Base-by-base conservation (phyloP, 2,329 filamentous ascomycete genomes). In the Paecilomyces variotii region DNA sequence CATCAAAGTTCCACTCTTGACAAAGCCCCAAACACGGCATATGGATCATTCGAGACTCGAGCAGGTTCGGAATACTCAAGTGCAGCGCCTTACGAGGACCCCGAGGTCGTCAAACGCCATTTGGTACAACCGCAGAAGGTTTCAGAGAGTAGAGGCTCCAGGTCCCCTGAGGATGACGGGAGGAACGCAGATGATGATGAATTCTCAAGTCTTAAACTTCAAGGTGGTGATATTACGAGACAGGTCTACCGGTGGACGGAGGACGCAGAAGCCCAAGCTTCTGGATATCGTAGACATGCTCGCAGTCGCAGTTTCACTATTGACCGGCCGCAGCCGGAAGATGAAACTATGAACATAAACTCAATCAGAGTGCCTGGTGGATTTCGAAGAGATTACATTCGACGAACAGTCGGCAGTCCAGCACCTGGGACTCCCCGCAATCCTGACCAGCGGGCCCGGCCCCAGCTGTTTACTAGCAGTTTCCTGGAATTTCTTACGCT, bases 201-300 rank as follows among this genome's bases (percentile, higher is more conserved):
- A 68, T 99, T 99, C 72, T 97, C 92, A 30, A 97, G 94, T 75
- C 76, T 99, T 71, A 87, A 87, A 70, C 79, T 99, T 53, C 95
- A 97, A 72, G 94, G 94, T 60, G 94, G 94, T 63, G 94, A 99
- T 72, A 88, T 97, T 59, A 97, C 93, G 26, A 83, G 94, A 61
- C 90, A 93, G 57, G 96, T 99, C 67, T 99, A 99, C 79, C 88
- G 90, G 66, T 99, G 95, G 90, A 91, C 91, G 4, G 91, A 97
- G 73, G 90, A 95, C 71, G 89, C 89, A 56, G 87, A 95, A 69
- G 80, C 85, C 53, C 84, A 87, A 64, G 78, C 79, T 54, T 75
- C 77, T 14, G 74, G 77, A 30, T 30, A 55, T 5, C 79, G 81
- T 19, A 84, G 84, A 66, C 79, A 86, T 68, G 84, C 87, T 66